Base-by-base conservation (phyloP, 2,329 filamentous ascomycete species). In the Phyllosticta capitalensis region DNA sequence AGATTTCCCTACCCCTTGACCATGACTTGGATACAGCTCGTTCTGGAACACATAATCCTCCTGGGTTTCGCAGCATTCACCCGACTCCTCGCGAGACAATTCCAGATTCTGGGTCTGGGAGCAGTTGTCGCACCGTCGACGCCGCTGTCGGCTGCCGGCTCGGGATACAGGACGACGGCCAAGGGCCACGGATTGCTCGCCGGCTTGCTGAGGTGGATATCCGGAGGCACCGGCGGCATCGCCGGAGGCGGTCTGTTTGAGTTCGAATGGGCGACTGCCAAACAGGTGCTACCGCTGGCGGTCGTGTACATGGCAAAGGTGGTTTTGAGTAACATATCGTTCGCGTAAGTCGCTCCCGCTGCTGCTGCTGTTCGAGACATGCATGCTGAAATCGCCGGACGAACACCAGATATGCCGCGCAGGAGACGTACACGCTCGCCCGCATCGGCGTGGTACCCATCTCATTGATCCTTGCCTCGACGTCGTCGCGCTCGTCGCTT, bases 161-260 rank as follows among this genome's bases (percentile, higher is more conserved):
- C 65, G 21, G 58, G 54, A 6, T 71, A 68, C 38, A 65, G 69
- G 61, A 66, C 33, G 7, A n/a, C 54, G 14, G 26, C 51, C 5
- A 61, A 52, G 22, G 19, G 22, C n/a, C 48, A 55, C 20, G 59
- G 57, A 48, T 52, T 49, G 52, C 24, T 64, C 10, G 20, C 65
- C 20, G 57, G 63, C 9, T 67, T 75, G 59, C 65, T 62, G n/a
- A 67, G 64, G 54, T 72, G 74, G 72, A 60, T 78, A 62, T 58
- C 66, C 12, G 71, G 71, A 59, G 74, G 74, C 10, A 75, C 74
- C 0, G 76, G 77, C 3, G 78, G 78, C 17, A 79, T 80, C 62
- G 77, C 79, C 30, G 79, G 79, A n/a, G 79, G 79, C 19, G 78
- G 80, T 9, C 64, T 81, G 2, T 78, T 82, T 58, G 79, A 81